These are phyloP conservation scores for Candida maltosa DNA, from an alignment of 805 yeast genomes.

Conservation along the genomic window DNA sequence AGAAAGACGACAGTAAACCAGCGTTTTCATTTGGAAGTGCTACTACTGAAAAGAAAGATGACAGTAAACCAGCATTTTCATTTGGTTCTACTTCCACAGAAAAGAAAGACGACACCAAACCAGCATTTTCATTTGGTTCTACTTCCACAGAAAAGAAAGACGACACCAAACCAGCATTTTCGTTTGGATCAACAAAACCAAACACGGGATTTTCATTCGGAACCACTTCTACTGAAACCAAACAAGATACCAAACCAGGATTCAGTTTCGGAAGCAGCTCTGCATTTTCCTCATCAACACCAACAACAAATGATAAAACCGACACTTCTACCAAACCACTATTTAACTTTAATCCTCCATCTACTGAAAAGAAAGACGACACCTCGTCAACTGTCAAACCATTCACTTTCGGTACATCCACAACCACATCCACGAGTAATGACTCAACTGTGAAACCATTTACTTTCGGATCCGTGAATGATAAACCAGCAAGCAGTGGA, in stretches of 20 bases:
- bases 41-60: constrained; percentile 5
- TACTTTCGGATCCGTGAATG: constrained; percentile 1
- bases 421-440: too few relatives aligned
- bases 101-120: constrained; percentile 14
- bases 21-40: constrained; percentile 8
- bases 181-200: constrained; percentile 12
- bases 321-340: constrained; percentile 14
- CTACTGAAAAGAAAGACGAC: constrained; percentile 4
- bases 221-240: constrained; percentile 6
- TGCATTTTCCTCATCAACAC: background rate
- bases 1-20: constrained; percentile 5
- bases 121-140: constrained; percentile 21
- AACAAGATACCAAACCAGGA: constrained; percentile 8
- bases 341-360: constrained; percentile 15
- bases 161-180: constrained; percentile 13
- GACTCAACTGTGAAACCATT: constrained; percentile 5
- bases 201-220: constrained; percentile 1
- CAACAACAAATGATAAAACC: too few relatives aligned
- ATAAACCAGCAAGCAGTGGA: too few relatives aligned
- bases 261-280: constrained; percentile 8
- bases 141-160: background rate
- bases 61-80: constrained; percentile 15
- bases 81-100: constrained; percentile 15
- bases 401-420: constrained; percentile 12
- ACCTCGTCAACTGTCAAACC: constrained; percentile 9